Conservation (phyloP, 345 rosid genomes). For the Dipteronia sinensis region DNA sequence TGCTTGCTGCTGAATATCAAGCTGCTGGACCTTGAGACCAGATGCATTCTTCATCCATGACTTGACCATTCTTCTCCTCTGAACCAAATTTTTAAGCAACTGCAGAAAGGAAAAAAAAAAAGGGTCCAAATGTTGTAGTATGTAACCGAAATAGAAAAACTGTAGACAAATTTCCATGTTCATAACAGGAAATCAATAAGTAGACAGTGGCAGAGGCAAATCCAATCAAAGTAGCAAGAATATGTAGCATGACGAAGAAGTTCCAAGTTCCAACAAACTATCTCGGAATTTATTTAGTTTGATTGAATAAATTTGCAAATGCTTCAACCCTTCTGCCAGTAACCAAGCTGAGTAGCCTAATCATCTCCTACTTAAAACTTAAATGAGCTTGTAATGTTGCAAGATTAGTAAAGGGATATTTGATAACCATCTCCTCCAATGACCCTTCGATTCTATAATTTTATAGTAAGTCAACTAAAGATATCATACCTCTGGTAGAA, state of each 20-base stretch:
- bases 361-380: background rate
- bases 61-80: constrained; percentile 86
- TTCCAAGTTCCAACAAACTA: constrained; percentile 14
- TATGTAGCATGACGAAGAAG: background rate
- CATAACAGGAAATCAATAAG: constrained; percentile 6
- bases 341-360: background rate
- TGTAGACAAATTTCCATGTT: constrained; percentile 5
- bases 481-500: constrained; percentile 81
- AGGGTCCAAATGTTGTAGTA: background rate
- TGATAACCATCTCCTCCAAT: background rate
- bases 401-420: constrained; percentile 1
- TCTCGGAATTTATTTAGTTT: background rate
- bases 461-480: background rate
- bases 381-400: constrained; percentile 9
- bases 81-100: constrained; percentile 90
- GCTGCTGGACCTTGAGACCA: constrained; percentile 82
- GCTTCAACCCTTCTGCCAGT: background rate
- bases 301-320: background rate
- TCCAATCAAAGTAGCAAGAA: background rate
- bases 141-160: background rate
- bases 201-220: background rate
- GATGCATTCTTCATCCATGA: constrained; percentile 77
- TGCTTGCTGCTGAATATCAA: constrained; percentile 98
- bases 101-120: constrained; percentile 30
- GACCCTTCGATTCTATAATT: background rate